Evolutionary conservation across 768 basidiomycete genomes (phyloP).

Genomic region (Phylloporus rhodoxanthus): DNA sequence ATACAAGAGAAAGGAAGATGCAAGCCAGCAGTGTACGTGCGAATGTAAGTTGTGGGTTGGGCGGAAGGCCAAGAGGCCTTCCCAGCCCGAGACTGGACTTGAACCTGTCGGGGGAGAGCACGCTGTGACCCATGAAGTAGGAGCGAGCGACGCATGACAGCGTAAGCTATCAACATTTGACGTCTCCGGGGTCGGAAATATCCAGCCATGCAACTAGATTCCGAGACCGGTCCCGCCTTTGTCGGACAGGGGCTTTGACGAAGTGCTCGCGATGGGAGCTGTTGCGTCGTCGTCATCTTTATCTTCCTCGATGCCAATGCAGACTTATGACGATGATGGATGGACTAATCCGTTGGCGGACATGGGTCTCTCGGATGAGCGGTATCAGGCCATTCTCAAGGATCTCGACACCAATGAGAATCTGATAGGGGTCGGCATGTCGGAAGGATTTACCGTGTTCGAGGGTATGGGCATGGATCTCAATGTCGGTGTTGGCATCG

Average conservation of each 20-base stretch:
- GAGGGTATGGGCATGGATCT: conserved; percentile 13
- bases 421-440: conserved; percentile 40
- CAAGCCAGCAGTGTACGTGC: no score
- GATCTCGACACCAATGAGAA: conserved; percentile 64
- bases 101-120: no score
- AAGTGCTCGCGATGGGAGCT: conserved; percentile 45
- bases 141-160: no score
- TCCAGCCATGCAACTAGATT: no score
- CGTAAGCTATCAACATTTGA: no score
- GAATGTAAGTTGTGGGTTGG: no score
- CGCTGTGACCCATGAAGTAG: no score
- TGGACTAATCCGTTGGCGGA: conserved; percentile 79
- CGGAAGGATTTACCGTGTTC: conserved; percentile 20
- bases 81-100: no score
- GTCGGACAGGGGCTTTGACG: conserved; percentile 46
- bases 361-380: conserved; percentile 85
- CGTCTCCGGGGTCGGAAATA: no score
- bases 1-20: no score
- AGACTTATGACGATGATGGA: conserved; percentile 35
- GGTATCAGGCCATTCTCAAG: conserved; percentile 75
- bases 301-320: conserved; percentile 24
- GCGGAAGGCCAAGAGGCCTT: no score
- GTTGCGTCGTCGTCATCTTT: conserved; percentile 1
- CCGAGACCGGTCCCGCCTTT: conserved; percentile 57
- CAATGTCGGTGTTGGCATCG: conserved; percentile 26